Evolutionary conservation across 1,284 basidiomycete genomes (phyloP).

Genomic region (Phaffia rhodozyma): DNA sequence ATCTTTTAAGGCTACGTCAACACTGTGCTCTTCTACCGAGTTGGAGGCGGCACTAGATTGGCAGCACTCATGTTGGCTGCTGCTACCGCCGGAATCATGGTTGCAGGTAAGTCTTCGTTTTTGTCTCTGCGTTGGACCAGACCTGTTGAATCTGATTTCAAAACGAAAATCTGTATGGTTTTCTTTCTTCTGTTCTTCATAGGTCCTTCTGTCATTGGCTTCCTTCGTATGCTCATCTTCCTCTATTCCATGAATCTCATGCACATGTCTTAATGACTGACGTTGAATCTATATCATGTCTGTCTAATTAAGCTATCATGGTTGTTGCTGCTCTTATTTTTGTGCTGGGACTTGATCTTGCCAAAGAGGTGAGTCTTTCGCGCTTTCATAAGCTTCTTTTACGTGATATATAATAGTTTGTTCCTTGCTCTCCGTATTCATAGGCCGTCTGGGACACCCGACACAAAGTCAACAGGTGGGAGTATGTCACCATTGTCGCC

Average conservation of each 20-base stretch:
- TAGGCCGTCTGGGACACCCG: slow-evolving; percentile 86
- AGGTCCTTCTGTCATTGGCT: slow-evolving; percentile 52
- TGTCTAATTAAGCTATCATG: slow-evolving; percentile 52
- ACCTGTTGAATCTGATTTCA: too few relatives aligned
- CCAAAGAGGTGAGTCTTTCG: slow-evolving; percentile 50
- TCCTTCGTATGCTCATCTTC: slow-evolving; percentile 53
- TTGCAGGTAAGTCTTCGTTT: slow-evolving; percentile 58
- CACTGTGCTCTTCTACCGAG: slow-evolving; percentile 84
- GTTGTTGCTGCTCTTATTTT: slow-evolving; percentile 87
- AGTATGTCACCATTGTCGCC: slow-evolving; percentile 44
- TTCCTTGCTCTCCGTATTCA: not conserved
- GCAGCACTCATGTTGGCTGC: slow-evolving; percentile 76
- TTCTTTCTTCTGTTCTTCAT: too few relatives aligned
- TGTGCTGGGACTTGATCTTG: slow-evolving; percentile 84
- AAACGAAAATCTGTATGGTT: too few relatives aligned
- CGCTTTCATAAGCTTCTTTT: not conserved
- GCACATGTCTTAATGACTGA: slow-evolving; percentile 42
- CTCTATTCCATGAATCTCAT: not conserved
- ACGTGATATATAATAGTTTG: not conserved
- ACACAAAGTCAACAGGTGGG: slow-evolving; percentile 64
- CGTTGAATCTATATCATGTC: slow-evolving; percentile 45
- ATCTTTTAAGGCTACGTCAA: slow-evolving; percentile 71
- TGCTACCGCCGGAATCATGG: slow-evolving; percentile 58
- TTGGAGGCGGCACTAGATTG: slow-evolving; percentile 74
- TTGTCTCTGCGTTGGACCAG: too few relatives aligned